Conservation (phyloP, 225 moss, liverwort and hornwort genomes). For the Rhytidiadelphus loreus region DNA sequence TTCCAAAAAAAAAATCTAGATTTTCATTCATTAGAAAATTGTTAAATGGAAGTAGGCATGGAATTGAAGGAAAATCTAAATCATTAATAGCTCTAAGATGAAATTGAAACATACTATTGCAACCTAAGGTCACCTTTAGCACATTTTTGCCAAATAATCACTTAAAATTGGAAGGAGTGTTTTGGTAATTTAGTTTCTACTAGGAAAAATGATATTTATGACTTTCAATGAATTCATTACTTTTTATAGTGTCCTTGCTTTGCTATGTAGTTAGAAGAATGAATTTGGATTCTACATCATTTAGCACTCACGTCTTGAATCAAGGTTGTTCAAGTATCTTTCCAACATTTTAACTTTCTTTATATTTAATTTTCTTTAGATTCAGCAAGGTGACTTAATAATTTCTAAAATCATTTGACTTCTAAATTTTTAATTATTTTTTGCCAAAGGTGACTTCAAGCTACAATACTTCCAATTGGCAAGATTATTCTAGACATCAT, state of each 20-base stretch:
- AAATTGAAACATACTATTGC: neutral
- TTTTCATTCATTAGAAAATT: neutral
- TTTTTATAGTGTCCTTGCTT: rapidly evolving
- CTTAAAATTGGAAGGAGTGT: neutral
- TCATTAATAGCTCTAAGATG: neutral
- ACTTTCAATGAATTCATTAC: neutral
- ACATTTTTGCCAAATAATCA: neutral
- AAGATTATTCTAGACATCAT: neutral
- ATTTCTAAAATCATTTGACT: neutral
- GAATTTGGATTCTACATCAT: rapidly evolving
- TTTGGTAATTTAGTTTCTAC: rapidly evolving
- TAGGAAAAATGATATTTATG: neutral
- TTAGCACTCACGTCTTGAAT: neutral
- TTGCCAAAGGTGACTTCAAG: rapidly evolving
- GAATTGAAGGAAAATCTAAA: neutral
- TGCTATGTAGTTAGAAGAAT: neutral
- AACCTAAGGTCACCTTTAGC: neutral
- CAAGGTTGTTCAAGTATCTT: too few relatives aligned
- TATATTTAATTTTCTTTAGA: neutral
- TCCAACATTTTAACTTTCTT: neutral
- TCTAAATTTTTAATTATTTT: too few relatives aligned
- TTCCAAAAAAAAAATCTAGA: neutral
- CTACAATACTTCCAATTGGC: rapidly evolving
- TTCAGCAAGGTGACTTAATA: neutral
- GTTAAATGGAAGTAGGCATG: neutral